A percentile compares a stretch with the other conserved stretches of the same genome.
Evolutionary conservation across 805 yeast genomes (phyloP).

Genomic region (Maudiozyma pseudohumilis): DNA sequence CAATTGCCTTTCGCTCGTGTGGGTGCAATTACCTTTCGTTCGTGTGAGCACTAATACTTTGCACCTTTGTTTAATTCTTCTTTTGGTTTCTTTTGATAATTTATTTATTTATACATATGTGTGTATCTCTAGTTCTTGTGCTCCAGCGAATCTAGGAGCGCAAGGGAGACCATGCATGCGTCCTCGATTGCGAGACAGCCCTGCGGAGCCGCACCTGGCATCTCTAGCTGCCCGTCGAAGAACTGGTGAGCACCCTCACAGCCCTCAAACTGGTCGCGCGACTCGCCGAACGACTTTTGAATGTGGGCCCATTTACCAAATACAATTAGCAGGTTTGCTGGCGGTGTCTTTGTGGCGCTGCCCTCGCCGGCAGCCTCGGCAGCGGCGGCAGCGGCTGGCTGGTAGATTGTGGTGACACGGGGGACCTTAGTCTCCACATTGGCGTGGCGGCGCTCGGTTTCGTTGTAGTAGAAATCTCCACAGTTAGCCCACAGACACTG

Average conservation of each 20-base stretch:
- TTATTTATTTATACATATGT: no score
- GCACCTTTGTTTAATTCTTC: no score
- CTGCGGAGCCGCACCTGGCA: conserved; percentile 42
- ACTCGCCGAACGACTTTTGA: conserved; percentile 37
- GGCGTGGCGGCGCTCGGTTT: conserved; percentile 16
- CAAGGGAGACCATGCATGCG: conserved; percentile 49
- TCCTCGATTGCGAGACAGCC: conserved; percentile 51
- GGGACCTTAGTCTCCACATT: conserved; percentile 19
- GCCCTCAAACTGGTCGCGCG: conserved; percentile 40
- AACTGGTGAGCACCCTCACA: conserved; percentile 48
- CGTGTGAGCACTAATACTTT: no score
- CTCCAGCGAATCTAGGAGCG: conserved; percentile 18
- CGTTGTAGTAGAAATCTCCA: conserved; percentile 48
- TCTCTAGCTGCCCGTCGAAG: conserved; percentile 52
- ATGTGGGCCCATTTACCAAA: conserved; percentile 57
- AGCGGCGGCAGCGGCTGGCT: conserved; percentile 4
- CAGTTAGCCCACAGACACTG: conserved; percentile 55
- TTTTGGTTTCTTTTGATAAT: no score
- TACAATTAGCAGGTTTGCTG: conserved; percentile 38
- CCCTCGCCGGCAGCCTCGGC: conserved; percentile 14
- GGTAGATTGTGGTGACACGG: conserved; percentile 21
- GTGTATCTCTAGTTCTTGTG: no score
- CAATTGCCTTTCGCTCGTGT: no score
- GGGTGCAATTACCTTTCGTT: no score
- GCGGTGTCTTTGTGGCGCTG: conserved; percentile 9